Conservation (phyloP, 2,329 filamentous ascomycete genomes). For the Botryotinia globosa region DNA sequence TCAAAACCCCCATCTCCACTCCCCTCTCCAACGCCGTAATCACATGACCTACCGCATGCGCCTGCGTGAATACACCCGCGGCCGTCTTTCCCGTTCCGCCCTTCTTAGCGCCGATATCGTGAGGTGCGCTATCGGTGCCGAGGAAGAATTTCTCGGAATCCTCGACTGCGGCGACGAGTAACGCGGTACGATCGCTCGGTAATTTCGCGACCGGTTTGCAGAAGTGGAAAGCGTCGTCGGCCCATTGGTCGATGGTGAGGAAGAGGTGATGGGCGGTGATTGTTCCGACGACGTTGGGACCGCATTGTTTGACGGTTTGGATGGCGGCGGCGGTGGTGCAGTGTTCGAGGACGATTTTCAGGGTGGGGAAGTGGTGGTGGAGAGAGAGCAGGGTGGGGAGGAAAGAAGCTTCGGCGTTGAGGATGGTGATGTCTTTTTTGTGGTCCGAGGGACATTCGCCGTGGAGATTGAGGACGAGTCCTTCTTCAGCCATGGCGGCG, state of each 20-base stretch:
- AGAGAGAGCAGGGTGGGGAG: constrained; percentile 73
- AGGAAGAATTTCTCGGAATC: constrained; percentile 67
- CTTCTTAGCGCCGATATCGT: constrained; percentile 57
- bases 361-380: constrained; percentile 67
- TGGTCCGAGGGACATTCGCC: constrained; percentile 63
- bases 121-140: constrained; percentile 61
- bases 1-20: constrained; percentile 9
- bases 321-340: constrained; percentile 82
- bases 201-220: constrained; percentile 51
- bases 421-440: constrained; percentile 29
- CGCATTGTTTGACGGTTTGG: constrained; percentile 71
- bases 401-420: constrained; percentile 63
- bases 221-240: constrained; percentile 23
- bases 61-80: constrained; percentile 77
- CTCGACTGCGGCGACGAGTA: constrained; percentile 53
- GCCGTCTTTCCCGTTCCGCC: constrained; percentile 45
- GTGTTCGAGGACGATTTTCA: constrained; percentile 73
- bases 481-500: constrained; percentile 77
- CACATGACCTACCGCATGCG: constrained; percentile 16
- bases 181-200: constrained; percentile 48
- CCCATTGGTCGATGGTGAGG: constrained; percentile 19
- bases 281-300: constrained; percentile 60
- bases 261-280: constrained; percentile 23
- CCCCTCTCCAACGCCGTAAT: constrained; percentile 7
- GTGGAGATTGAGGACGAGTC: constrained; percentile 83